These are phyloP conservation scores for Tylopilus sp. DNA, from an alignment of 1,284 basidiomycete genomes.

Conservation along the genomic window DNA sequence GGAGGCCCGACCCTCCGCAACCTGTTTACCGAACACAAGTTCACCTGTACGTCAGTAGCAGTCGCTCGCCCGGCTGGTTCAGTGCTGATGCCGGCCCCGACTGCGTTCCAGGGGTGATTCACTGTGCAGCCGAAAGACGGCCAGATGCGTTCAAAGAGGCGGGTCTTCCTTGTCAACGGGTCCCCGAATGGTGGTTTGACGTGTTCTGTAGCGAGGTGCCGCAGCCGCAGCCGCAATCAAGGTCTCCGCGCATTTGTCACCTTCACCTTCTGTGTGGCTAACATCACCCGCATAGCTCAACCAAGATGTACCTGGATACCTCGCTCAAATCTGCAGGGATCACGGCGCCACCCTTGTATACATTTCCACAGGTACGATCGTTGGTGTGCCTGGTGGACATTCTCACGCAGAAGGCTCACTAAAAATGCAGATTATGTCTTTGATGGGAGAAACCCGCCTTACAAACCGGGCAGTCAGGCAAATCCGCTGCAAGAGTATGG, in stretches of 20 bases:
- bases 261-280: not conserved
- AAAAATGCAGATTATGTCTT: conserved; percentile 72
- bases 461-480: conserved; percentile 59
- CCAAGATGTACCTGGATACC: conserved; percentile 56
- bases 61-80: not conserved
- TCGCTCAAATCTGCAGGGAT: conserved; percentile 56
- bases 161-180: conserved; percentile 12
- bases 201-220: conserved; percentile 45
- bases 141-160: conserved; percentile 83
- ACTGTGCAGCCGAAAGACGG: conserved; percentile 80
- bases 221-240: conserved; percentile 58
- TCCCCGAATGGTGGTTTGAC: not conserved
- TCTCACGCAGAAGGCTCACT: conserved; percentile 12
- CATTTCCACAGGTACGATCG: conserved; percentile 65
- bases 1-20: conserved; percentile 49
- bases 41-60: conserved; percentile 53
- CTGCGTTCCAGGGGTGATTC: conserved; percentile 62
- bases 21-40: conserved; percentile 42
- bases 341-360: conserved; percentile 64
- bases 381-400: not conserved
- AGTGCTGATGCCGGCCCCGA: conserved; percentile 2
- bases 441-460: conserved; percentile 78
- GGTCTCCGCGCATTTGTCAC: conserved; percentile 33
- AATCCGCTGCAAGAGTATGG: conserved; percentile 81
- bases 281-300: conserved; percentile 52